Evolutionary conservation across 495 filamentous ascomycete species (phyloP).

Genomic region (Hyaloscypha bicolor): DNA sequence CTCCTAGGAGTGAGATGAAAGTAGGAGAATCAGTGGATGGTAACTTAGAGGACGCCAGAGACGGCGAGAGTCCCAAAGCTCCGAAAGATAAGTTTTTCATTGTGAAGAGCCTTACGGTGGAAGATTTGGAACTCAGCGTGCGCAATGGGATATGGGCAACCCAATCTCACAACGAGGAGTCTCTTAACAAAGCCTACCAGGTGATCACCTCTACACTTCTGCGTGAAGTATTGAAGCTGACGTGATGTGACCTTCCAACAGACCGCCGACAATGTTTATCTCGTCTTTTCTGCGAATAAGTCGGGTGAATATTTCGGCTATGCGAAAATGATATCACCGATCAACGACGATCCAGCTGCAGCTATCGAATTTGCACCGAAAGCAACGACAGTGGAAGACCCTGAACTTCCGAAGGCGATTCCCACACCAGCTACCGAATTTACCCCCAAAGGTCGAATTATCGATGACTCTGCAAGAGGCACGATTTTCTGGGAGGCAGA

Average conservation of each 20-base stretch:
- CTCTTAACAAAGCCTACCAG: conserved; percentile 82
- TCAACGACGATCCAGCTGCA: conserved; percentile 72
- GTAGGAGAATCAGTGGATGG: conserved; percentile 15
- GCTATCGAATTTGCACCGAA: conserved; percentile 66
- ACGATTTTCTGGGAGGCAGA: conserved; percentile 98
- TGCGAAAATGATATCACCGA: conserved; percentile 86
- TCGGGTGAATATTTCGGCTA: conserved; percentile 98
- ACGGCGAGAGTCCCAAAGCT: conserved; percentile 12
- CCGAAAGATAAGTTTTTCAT: conserved; percentile 81
- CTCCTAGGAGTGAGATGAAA: conserved; percentile 23
- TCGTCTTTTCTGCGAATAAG: conserved; percentile 97
- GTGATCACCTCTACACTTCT: conserved; percentile 48
- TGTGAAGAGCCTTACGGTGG: conserved; percentile 92
- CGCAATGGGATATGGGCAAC: conserved; percentile 91
- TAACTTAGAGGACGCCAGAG: conserved; percentile 20
- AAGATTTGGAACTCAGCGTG: conserved; percentile 91
- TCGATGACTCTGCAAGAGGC: conserved; percentile 88
- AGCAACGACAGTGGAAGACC: conserved; percentile 57
- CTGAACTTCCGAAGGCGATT: conserved; percentile 71
- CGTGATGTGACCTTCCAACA: conserved; percentile 37
- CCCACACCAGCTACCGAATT: conserved; percentile 77
- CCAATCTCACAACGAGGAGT: conserved; percentile 87
- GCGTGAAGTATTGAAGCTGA: conserved; percentile 19
- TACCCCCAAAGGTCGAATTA: conserved; percentile 84
- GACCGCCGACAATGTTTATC: conserved; percentile 85